phyloP scores from a whole-genome alignment of 805 yeast genomes.

The Saturnispora saitoi region DNA sequence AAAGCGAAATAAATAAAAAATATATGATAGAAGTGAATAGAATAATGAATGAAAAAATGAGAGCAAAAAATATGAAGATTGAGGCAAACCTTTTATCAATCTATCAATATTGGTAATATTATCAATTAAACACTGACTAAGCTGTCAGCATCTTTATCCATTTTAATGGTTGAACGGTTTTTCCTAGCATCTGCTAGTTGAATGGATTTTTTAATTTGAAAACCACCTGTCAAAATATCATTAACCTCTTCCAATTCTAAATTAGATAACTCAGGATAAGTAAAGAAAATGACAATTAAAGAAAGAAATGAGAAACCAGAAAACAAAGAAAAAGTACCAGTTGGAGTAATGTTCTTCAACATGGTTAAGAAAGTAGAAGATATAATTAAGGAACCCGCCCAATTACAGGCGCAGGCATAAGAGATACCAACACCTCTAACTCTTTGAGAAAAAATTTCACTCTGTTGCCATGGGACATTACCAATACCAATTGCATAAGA shows the following conservation, averaged over 20 bases:
- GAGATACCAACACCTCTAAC: slow-evolving; percentile 92
- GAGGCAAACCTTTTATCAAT: neutral
- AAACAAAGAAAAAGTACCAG: slow-evolving; percentile 88
- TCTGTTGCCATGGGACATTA: slow-evolving; percentile 97
- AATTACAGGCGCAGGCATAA: slow-evolving; percentile 84
- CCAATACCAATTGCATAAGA: slow-evolving; percentile 93
- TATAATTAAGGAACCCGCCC: slow-evolving; percentile 90
- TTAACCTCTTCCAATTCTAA: slow-evolving; percentile 89
- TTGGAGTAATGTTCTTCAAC: slow-evolving; percentile 87
- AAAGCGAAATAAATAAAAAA: neutral
- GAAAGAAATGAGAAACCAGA: slow-evolving; percentile 75
- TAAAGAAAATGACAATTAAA: slow-evolving; percentile 65
- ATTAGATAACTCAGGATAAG: slow-evolving; percentile 88
- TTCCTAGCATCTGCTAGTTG: slow-evolving; percentile 42
- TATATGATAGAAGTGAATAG: neutral
- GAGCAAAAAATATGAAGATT: neutral
- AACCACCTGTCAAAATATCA: slow-evolving; percentile 70
- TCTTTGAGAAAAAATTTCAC: slow-evolving; percentile 87
- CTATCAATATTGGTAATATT: neutral
- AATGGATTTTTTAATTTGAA: slow-evolving; percentile 64
- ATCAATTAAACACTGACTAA: slow-evolving; percentile 3
- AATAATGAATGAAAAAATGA: neutral
- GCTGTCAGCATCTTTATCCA: slow-evolving; percentile 8
- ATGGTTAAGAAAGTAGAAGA: slow-evolving; percentile 90
- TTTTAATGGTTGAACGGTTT: neutral